These are phyloP conservation scores for Candida silvicultrix DNA, from an alignment of 805 yeast species.

Conservation along the genomic window DNA sequence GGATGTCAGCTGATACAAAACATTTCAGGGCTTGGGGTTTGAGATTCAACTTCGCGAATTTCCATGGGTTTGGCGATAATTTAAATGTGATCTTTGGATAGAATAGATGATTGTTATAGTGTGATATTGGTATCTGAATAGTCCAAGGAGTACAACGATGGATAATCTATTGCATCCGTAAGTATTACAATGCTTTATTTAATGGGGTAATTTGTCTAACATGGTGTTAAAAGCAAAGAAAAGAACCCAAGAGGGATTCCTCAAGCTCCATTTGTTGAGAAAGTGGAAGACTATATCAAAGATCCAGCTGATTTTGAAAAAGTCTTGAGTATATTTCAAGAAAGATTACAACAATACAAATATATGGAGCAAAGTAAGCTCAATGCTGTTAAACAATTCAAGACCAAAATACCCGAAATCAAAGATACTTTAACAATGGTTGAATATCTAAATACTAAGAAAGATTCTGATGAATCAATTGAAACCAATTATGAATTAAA, in stretches of 20 bases:
- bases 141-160: conserved; percentile 7
- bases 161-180: conserved; percentile 19
- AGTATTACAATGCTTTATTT: no score
- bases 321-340: conserved; percentile 72
- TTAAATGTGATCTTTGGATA: no score
- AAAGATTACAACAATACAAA: conserved; percentile 82
- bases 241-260: conserved; percentile 93
- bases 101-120: no score
- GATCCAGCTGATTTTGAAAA: conserved; percentile 64
- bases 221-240: conserved; percentile 7
- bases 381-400: conserved; percentile 37
- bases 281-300: conserved; percentile 69
- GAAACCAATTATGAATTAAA: conserved; percentile 86
- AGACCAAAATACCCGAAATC: conserved; percentile 84
- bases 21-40: no score
- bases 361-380: conserved; percentile 56
- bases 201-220: no score
- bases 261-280: conserved; percentile 88
- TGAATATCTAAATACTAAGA: conserved; percentile 45
- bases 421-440: conserved; percentile 78
- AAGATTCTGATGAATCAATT: conserved; percentile 35
- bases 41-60: no score
- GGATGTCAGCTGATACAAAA: no score
- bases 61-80: no score
- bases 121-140: no score